phyloP scores from a whole-genome alignment of 345 rosid species.

The Excoecaria agallocha region DNA sequence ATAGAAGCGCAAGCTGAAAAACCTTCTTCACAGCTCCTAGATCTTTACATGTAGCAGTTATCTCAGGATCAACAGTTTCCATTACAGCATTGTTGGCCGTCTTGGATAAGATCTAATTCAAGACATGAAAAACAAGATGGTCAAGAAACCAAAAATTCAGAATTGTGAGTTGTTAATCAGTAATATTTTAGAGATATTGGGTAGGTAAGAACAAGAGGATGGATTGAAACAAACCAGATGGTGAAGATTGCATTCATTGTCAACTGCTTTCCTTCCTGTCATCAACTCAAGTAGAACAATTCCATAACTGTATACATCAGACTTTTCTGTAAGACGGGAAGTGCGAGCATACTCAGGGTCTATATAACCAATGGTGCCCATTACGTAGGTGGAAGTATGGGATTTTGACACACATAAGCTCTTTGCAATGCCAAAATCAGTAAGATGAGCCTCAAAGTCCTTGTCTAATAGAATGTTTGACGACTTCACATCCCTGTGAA shows the following conservation, averaged over 20 bases:
- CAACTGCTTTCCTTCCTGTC: slow-evolving; percentile 89
- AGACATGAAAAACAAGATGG: background rate
- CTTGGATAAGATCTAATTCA: slow-evolving; percentile 70
- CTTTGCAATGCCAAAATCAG: slow-evolving; percentile 98
- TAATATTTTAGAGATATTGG: too few species aligned
- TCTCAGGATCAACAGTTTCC: slow-evolving; percentile 81
- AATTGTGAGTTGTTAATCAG: background rate
- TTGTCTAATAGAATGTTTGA: slow-evolving; percentile 85
- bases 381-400: slow-evolving; percentile 72
- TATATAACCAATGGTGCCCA: slow-evolving; percentile 97
- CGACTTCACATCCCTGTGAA: slow-evolving; percentile 93
- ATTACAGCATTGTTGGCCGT: slow-evolving; percentile 76
- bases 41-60: slow-evolving; percentile 70
- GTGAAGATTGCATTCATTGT: slow-evolving; percentile 85
- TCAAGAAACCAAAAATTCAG: background rate
- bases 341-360: slow-evolving; percentile 98
- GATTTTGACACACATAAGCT: slow-evolving; percentile 72
- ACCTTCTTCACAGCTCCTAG: slow-evolving; percentile 80
- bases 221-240: slow-evolving; percentile 62
- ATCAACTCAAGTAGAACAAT: slow-evolving; percentile 85
- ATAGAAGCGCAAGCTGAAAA: slow-evolving; percentile 82
- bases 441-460: slow-evolving; percentile 86
- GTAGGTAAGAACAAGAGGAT: background rate
- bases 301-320: slow-evolving; percentile 93
- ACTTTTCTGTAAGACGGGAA: slow-evolving; percentile 87